phyloP scores from a whole-genome alignment of 129 eudicot species.

The Oenanthe sinensis region DNA sequence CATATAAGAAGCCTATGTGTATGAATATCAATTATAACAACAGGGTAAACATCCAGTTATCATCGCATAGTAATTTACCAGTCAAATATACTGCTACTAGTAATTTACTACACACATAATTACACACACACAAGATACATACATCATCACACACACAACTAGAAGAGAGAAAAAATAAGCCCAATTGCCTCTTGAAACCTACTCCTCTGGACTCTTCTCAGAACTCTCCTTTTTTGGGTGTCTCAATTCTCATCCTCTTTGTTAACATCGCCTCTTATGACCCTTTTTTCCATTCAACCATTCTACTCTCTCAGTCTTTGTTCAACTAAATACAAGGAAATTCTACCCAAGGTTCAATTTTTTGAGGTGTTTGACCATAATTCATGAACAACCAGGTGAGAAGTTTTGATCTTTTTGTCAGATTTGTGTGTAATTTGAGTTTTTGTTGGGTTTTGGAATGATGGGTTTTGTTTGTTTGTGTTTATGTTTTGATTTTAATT shows the following conservation, averaged over 20 bases:
- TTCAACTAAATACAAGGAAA: not conserved
- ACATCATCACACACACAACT: not conserved
- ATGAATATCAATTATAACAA: not conserved
- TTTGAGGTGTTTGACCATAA: slow-evolving; percentile 5
- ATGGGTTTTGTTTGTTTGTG: not conserved
- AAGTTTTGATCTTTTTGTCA: not conserved
- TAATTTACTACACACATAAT: not conserved
- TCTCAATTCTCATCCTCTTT: not conserved
- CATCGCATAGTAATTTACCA: not conserved
- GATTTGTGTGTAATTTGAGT: not conserved
- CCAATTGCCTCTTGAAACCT: slow-evolving; percentile 17
- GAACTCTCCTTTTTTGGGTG: slow-evolving; percentile 18
- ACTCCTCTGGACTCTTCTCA: slow-evolving; percentile 25
- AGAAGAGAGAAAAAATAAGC: not conserved
- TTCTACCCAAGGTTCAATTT: not conserved
- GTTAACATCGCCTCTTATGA: not conserved
- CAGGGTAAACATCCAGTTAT: not conserved
- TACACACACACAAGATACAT: not conserved
- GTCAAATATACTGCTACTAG: not conserved
- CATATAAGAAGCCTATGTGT: not conserved
- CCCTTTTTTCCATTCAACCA: not conserved
- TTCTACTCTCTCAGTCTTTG: not conserved
- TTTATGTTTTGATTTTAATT: not conserved
- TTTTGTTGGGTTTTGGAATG: not conserved
- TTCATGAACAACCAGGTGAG: slow-evolving; percentile 30